phyloP scores from a whole-genome alignment of 768 basidiomycete genomes.

The Filobasidium floriforme region DNA sequence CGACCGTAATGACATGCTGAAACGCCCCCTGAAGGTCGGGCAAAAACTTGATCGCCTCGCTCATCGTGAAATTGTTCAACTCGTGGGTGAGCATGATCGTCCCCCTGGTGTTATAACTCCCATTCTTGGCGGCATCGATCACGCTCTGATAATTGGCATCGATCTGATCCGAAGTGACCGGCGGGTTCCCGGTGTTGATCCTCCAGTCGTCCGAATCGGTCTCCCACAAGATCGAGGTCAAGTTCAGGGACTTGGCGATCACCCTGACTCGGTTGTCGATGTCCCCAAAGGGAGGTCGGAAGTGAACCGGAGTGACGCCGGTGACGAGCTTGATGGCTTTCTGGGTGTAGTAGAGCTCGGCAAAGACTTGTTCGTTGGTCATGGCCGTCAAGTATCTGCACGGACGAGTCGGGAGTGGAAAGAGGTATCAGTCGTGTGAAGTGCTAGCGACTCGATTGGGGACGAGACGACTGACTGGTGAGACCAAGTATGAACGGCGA shows the following conservation, averaged over 20 bases:
- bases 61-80: conserved; percentile 44
- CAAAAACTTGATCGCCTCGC: conserved; percentile 29
- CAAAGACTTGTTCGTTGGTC: conserved; percentile 40
- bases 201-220: conserved; percentile 43
- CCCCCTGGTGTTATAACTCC: conserved; percentile 32
- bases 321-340: conserved; percentile 35
- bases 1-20: conserved; percentile 36
- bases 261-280: conserved; percentile 42
- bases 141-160: conserved; percentile 39
- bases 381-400: conserved; percentile 61
- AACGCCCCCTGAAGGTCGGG: conserved; percentile 36
- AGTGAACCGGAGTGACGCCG: conserved; percentile 35
- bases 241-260: conserved; percentile 35
- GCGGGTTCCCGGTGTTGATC: conserved; percentile 25
- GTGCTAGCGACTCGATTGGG: not conserved
- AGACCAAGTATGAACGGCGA: conserved; percentile 40
- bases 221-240: conserved; percentile 39
- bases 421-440: not conserved
- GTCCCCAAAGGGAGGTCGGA: conserved; percentile 42
- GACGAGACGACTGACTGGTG: conserved; percentile 27
- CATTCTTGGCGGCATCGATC: conserved; percentile 32
- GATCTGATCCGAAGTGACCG: conserved; percentile 32
- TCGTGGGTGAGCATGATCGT: conserved; percentile 45
- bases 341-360: conserved; percentile 40
- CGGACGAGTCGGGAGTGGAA: not conserved